Base-by-base conservation (phyloP, 192 early-diverging fungal species). In the Jimgerdemannia flammicorona region DNA sequence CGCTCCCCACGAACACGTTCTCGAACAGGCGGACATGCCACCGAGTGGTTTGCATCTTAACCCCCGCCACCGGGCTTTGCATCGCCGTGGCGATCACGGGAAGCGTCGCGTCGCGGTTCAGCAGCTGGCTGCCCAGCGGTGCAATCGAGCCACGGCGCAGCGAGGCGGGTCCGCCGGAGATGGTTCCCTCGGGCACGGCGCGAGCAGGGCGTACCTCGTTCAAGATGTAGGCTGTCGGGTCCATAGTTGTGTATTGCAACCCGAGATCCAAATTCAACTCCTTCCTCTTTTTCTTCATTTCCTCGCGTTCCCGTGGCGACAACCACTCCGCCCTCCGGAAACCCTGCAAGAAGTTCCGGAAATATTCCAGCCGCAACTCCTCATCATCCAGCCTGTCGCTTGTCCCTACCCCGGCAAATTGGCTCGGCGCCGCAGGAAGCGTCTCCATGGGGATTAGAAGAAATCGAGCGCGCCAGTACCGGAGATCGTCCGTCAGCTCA, bases 391-490 rank as follows among this genome's bases (percentile, higher is more conserved):
- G 74, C 29, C 29, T 29, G 29, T 29, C 29, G 29, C 29, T 29
- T 29, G 29, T 1, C 29, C 29, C 29, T 29, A 29, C 29, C 29
- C 29, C 29, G 29, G 29, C 29, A 29, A 29, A 29, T 29, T 29
- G 29, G 14, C 49, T 14, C 6, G 49, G 49, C 49, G 19, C 85
- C 74, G 40, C 86, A 40, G 78, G 71, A 3, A 91, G 85, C 14
- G 93, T 75, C 41, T 81, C 78, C 71, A 96, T 94, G 3, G 98
- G 98, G 64, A 98, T 93, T 29, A 99, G 80, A 40, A 98, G 84
- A 78, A 97, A 98, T 3, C 98, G 86, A 0, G 95, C 89, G 8
- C 97, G 84, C 94, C 94, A 97, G 82, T 93, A 99, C 71, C 90
- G 85, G 9, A 95, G 74, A 18, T 88, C 83, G 71, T 95, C 93